Base-by-base conservation (phyloP, 23 red algal genomes). In the Gracilaria domingensis region DNA sequence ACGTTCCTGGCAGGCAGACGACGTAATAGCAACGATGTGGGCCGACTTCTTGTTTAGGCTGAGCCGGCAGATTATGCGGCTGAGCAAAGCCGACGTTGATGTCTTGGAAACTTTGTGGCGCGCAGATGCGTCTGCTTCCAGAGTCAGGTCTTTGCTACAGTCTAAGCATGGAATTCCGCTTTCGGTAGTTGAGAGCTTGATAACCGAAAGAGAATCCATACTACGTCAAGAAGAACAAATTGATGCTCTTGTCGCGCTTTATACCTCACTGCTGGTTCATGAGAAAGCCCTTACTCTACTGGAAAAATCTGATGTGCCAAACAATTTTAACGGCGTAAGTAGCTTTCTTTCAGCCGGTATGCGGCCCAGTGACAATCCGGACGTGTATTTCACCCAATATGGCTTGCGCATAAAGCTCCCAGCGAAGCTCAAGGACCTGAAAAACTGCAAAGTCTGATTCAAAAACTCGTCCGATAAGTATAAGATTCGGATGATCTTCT, bases 21-120 rank as follows among this genome's bases (percentile, higher is more conserved):
- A 49, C 24, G 49, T 82, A 26, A 73, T 59, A 55, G 88, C 88
- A 20, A 91, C 88, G 54, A 55, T 91, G 55, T 91, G 88, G 88
- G 88, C 88, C 16, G 88, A 91, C 65, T 91, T 91, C 66, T 58
- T 91, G 34, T 91, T 91, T 39, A 36, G 88, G 16, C 30, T 91
- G 11, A 53, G 88, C 20, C 75, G 78, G 35, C 55, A 75, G 40
- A 72, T 91, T 13, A 91, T 91, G 88, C 55, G 76, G 16, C 75
- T 60, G 2, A 82, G 88, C 61, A 54, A 54, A 33, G 88, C 88
- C 11, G 88, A 91, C 39, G 61, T 83, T 39, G 75, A 81, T 20
- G 77, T 91, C 24, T 58, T 91, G 42, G 88, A 91, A 39, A 91
- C 88, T 2, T 72, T 91, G 75, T 91, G 88, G 37, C 50, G 50